Conservation (phyloP, 2,329 filamentous ascomycete genomes). For the Zarea fungicola region DNA sequence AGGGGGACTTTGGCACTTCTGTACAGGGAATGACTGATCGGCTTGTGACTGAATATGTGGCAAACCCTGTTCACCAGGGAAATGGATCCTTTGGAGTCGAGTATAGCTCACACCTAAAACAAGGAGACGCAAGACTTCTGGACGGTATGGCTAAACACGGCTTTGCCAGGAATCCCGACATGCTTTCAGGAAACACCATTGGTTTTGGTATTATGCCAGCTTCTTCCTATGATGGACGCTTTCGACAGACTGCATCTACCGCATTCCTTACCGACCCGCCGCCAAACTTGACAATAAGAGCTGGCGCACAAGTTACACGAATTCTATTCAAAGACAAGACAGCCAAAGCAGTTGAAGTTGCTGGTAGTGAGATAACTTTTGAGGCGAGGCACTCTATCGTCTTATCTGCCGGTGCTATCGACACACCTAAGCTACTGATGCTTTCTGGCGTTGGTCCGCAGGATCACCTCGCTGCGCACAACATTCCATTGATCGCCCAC, state of each 20-base stretch:
- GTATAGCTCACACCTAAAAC: background rate
- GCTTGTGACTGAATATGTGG: background rate
- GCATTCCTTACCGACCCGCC: background rate
- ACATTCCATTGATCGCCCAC: constrained; percentile 30
- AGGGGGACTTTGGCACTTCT: background rate
- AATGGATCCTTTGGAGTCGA: background rate
- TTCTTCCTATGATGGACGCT: background rate
- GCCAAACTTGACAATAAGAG: background rate
- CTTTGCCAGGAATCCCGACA: constrained; percentile 44
- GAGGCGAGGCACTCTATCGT: background rate
- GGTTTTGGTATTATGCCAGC: background rate
- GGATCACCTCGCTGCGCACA: constrained; percentile 26
- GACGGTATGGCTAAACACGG: constrained; percentile 29
- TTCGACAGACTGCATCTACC: background rate
- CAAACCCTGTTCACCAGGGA: background rate
- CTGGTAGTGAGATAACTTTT: background rate
- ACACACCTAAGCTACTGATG: constrained; percentile 32
- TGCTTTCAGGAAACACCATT: background rate
- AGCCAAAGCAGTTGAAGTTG: background rate
- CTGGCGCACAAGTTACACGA: background rate
- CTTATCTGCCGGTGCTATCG: constrained; percentile 20
- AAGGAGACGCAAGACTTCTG: background rate
- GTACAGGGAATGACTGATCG: background rate
- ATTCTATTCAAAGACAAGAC: background rate
- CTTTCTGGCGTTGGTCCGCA: constrained; percentile 31